Evolutionary conservation across 108 stramenopile genomes (phyloP).

Genomic region (Cyclotella choctawhatcheeana): DNA sequence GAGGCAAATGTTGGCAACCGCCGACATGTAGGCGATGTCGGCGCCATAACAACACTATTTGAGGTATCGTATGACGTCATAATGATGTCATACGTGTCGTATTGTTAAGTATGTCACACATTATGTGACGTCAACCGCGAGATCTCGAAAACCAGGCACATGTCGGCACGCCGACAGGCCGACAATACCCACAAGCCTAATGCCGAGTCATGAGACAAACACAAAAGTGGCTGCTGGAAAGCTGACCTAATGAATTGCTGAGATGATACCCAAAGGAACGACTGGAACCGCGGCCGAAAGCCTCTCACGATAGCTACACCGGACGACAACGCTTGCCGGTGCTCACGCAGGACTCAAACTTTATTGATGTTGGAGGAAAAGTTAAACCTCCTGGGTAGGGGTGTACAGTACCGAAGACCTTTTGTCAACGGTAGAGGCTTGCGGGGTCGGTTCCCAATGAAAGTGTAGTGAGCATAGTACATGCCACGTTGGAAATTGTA

Average conservation of each 20-base stretch:
- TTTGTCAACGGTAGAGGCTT: conserved; percentile 15
- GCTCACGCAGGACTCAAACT: background rate
- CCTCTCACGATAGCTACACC: background rate
- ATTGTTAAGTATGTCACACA: too few relatives aligned
- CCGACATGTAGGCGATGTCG: background rate
- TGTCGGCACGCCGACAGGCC: too few relatives aligned
- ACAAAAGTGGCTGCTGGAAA: too few relatives aligned
- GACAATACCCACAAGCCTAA: too few relatives aligned
- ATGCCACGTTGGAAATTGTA: background rate
- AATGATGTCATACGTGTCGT: too few relatives aligned
- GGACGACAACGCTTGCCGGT: background rate
- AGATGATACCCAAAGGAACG: background rate
- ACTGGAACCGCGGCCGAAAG: too few relatives aligned
- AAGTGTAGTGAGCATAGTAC: background rate
- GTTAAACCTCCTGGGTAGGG: background rate
- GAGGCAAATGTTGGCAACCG: background rate
- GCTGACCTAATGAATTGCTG: background rate
- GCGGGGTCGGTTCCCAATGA: too few relatives aligned
- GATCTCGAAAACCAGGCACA: too few relatives aligned
- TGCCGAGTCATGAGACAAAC: too few relatives aligned
- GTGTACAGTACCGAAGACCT: conserved; percentile 1
- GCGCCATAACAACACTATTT: too few relatives aligned
- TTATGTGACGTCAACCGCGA: too few relatives aligned
- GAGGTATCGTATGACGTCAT: too few relatives aligned
- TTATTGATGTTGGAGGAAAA: background rate